These are phyloP conservation scores for Beauveria scarabaeidicola DNA, from an alignment of 2,329 filamentous ascomycete genomes.

Conservation along the genomic window DNA sequence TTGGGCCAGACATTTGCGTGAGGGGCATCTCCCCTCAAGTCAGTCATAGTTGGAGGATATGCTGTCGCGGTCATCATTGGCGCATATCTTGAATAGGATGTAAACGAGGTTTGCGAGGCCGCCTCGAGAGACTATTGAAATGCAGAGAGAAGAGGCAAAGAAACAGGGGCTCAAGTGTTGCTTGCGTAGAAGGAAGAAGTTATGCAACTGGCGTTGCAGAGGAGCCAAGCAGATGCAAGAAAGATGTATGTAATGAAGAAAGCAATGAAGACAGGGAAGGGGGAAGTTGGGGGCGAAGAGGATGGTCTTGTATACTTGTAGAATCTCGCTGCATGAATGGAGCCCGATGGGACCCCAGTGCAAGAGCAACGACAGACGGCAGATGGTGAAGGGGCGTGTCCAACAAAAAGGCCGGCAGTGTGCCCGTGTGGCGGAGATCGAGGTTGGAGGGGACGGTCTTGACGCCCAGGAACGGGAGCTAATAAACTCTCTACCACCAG, in stretches of 20 bases:
- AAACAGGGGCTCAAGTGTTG: neutral
- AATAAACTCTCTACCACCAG: conserved; percentile 15
- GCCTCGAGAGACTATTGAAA: neutral
- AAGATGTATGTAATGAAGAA: conserved; percentile 1
- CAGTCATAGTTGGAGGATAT: conserved; percentile 55
- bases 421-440: conserved; percentile 25
- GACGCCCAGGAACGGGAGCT: conserved; percentile 31
- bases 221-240: neutral
- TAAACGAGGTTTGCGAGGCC: neutral
- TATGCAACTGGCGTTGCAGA: neutral
- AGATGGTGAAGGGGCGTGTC: conserved; percentile 12
- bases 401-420: conserved; percentile 38
- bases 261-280: conserved; percentile 6
- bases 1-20: conserved; percentile 51
- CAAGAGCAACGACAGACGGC: conserved; percentile 11
- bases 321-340: conserved; percentile 12
- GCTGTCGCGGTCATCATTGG: conserved; percentile 54
- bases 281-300: conserved; percentile 11
- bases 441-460: conserved; percentile 23
- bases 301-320: conserved; percentile 13
- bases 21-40: conserved; percentile 51
- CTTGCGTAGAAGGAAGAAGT: neutral
- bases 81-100: conserved; percentile 33
- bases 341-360: conserved; percentile 11
- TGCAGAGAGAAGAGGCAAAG: neutral